Evolutionary conservation across 2,329 filamentous ascomycete species (phyloP).

Genomic region (Alternaria burnsii): DNA sequence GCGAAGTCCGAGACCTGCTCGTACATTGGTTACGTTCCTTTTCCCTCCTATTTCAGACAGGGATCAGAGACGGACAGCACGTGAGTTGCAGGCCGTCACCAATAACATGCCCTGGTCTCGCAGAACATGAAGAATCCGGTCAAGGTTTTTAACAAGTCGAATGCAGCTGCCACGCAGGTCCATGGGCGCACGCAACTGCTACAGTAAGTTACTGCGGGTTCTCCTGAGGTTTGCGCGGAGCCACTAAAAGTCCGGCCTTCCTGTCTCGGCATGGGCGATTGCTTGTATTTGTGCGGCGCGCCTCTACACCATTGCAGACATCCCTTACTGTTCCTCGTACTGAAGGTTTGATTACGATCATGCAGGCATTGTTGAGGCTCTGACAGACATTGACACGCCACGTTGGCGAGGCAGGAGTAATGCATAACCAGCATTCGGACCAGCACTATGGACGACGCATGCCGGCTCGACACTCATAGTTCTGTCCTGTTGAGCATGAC

Average conservation of each 20-base stretch:
- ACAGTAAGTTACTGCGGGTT: slow-evolving; percentile 8
- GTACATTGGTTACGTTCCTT: slow-evolving; percentile 9
- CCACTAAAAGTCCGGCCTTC: slow-evolving; percentile 24
- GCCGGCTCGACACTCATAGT: slow-evolving; percentile 14
- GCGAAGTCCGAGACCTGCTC: slow-evolving; percentile 21
- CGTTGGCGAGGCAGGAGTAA: slow-evolving; percentile 28
- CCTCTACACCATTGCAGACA: slow-evolving; percentile 7
- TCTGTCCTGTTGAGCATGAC: slow-evolving; percentile 24
- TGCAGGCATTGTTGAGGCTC: slow-evolving; percentile 16
- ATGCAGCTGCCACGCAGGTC: slow-evolving; percentile 25
- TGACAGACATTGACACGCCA: slow-evolving; percentile 26
- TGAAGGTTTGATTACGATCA: slow-evolving; percentile 21
- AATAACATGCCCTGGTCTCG: slow-evolving; percentile 11
- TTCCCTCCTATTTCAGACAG: slow-evolving; percentile 12
- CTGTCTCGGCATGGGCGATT: slow-evolving; percentile 25
- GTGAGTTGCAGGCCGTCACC: slow-evolving; percentile 13
- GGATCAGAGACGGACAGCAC: neutral
- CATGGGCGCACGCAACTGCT: slow-evolving; percentile 13
- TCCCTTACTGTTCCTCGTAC: slow-evolving; percentile 9
- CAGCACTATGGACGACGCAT: slow-evolving; percentile 30
- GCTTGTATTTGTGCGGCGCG: slow-evolving; percentile 33
- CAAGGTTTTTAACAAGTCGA: slow-evolving; percentile 2
- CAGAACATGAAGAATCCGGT: slow-evolving; percentile 8
- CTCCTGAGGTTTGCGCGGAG: slow-evolving; percentile 25
- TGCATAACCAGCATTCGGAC: slow-evolving; percentile 18